A percentile compares a stretch with the other conserved stretches of the same genome.
phyloP scores from a whole-genome alignment of 1,284 basidiomycete species.

The Cryptococcus amylolentus region DNA sequence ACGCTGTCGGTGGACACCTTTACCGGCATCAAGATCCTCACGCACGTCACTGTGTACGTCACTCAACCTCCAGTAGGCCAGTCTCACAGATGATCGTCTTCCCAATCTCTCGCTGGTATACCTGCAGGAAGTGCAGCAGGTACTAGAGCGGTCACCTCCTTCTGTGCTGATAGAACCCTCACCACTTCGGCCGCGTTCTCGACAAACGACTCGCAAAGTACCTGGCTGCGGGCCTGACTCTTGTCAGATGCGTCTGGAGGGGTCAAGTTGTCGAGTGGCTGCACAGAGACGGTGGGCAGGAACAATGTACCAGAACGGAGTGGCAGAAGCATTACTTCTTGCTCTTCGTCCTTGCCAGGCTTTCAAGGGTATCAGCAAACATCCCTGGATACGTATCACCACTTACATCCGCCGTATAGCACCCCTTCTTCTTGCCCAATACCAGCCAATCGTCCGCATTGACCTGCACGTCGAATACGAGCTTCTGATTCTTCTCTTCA shows the following conservation, averaged over 20 bases:
- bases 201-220: conserved; percentile 45
- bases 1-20: too few species aligned
- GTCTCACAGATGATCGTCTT: neutral
- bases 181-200: conserved; percentile 43
- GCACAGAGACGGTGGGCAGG: conserved; percentile 32
- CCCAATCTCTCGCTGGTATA: conserved; percentile 2
- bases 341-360: conserved; percentile 18
- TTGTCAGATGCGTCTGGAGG: neutral
- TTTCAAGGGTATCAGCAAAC: neutral
- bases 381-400: neutral
- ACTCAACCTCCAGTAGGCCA: neutral
- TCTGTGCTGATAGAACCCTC: conserved; percentile 39
- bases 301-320: conserved; percentile 36
- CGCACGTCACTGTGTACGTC: too few species aligned
- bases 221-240: neutral
- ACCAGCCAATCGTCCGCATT: conserved; percentile 42
- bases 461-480: conserved; percentile 38
- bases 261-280: conserved; percentile 8
- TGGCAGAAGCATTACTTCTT: conserved; percentile 36
- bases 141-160: conserved; percentile 35
- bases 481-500: conserved; percentile 1
- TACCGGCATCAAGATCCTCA: too few species aligned
- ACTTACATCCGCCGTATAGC: conserved; percentile 29
- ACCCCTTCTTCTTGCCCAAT: conserved; percentile 41
- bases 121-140: conserved; percentile 13